Evolutionary conservation across 805 yeast species (phyloP).

Genomic region (Saccharomycopsis amapae): DNA sequence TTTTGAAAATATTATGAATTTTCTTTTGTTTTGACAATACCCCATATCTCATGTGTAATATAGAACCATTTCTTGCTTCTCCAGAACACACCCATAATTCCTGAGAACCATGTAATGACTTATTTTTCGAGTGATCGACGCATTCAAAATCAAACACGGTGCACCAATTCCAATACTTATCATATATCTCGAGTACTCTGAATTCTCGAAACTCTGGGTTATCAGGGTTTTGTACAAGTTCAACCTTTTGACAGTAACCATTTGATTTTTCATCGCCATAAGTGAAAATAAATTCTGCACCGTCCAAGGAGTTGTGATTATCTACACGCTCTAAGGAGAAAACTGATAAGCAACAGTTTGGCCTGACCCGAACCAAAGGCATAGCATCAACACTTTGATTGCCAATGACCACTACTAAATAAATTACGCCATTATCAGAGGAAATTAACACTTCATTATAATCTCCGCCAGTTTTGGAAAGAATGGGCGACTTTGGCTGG

Average conservation of each 20-base stretch:
- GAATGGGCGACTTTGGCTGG: not conserved
- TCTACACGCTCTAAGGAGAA: constrained; percentile 3
- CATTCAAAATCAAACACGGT: constrained; percentile 3
- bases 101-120: constrained; percentile 3
- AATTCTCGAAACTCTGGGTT: not conserved
- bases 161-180: constrained; percentile 12
- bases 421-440: constrained; percentile 6
- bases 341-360: constrained; percentile 5
- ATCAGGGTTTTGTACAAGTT: not conserved
- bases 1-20: constrained; percentile 1
- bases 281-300: constrained; percentile 1
- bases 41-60: constrained; percentile 10
- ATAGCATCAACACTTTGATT: not conserved
- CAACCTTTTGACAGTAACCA: constrained; percentile 6
- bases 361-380: not conserved
- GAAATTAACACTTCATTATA: constrained; percentile 6
- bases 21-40: not conserved
- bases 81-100: constrained; percentile 17
- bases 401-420: not conserved
- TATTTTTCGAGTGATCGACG: not conserved
- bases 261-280: constrained; percentile 9
- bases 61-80: constrained; percentile 4
- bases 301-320: not conserved
- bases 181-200: constrained; percentile 1
- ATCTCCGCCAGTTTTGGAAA: not conserved